Percentiles rank a stretch among this genome's conserved stretches.
Conservation (phyloP, 1,139 yeast species). For the Scheffersomyces segobiensis region DNA sequence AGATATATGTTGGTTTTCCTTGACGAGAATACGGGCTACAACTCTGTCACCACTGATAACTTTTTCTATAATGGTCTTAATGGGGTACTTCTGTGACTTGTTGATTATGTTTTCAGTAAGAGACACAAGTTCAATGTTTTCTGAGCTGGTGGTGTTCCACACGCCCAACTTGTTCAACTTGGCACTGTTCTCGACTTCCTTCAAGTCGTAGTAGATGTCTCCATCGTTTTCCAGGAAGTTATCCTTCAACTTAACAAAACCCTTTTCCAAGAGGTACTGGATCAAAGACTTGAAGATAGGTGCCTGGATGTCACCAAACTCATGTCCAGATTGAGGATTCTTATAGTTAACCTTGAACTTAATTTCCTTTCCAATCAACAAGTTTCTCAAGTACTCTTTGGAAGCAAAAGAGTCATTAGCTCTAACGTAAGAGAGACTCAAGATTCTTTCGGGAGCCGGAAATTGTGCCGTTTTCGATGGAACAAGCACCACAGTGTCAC, state of each 20-base stretch:
- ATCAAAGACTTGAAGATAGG: conserved; percentile 65
- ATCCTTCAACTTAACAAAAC: conserved; percentile 65
- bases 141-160: conserved; percentile 41
- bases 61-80: conserved; percentile 66
- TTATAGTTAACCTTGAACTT: conserved; percentile 60
- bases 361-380: conserved; percentile 68
- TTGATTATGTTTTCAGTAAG: conserved; percentile 40
- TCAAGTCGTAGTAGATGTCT: conserved; percentile 26
- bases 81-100: conserved; percentile 41
- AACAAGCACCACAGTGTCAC: conserved; percentile 71
- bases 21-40: conserved; percentile 54
- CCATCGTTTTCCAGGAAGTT: conserved; percentile 44
- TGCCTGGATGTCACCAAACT: conserved; percentile 70
- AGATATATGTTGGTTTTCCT: conserved; percentile 44
- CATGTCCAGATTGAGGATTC: conserved; percentile 52
- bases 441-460: conserved; percentile 57
- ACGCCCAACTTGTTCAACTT: conserved; percentile 50
- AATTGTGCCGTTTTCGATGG: conserved; percentile 49
- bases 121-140: conserved; percentile 21
- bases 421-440: conserved; percentile 65
- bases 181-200: conserved; percentile 51
- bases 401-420: conserved; percentile 58
- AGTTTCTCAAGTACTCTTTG: conserved; percentile 62
- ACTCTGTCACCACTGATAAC: conserved; percentile 80
- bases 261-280: conserved; percentile 57